Conservation (phyloP, 192 early-diverging fungal genomes). For the Backusella luteola region DNA sequence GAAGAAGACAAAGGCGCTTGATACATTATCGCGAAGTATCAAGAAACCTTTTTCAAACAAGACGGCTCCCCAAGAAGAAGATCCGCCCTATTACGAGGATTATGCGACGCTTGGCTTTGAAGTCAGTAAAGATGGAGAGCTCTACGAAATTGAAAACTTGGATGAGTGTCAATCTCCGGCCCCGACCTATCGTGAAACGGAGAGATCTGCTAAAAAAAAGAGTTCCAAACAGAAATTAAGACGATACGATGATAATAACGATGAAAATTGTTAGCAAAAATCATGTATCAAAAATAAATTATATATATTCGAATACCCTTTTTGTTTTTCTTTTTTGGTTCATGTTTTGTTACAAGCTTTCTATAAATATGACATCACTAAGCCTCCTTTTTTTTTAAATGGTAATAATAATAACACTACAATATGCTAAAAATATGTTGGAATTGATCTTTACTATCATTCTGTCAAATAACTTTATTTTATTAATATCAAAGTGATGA, state of each 20-base stretch:
- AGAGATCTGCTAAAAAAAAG: neutral
- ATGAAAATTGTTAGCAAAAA: neutral
- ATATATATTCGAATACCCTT: neutral
- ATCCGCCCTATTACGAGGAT: neutral
- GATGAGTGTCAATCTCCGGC: neutral
- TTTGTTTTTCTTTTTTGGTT: neutral
- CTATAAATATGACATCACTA: neutral
- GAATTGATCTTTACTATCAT: neutral
- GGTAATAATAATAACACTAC: too few relatives aligned
- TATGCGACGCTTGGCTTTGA: neutral
- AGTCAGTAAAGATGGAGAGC: neutral
- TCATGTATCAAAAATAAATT: neutral
- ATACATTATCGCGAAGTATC: neutral
- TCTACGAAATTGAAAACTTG: neutral
- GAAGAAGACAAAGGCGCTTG: neutral
- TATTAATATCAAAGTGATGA: neutral
- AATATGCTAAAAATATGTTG: neutral
- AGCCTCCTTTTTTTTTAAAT: neutral
- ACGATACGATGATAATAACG: neutral
- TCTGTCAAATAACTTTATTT: neutral
- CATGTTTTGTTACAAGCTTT: neutral
- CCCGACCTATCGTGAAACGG: neutral
- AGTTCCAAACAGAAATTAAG: neutral
- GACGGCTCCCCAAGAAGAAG: neutral
- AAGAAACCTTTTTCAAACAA: constrained; percentile 5